A percentile compares a stretch with the other conserved stretches of the same genome.
These are phyloP conservation scores for Epichloe elymi DNA, from an alignment of 2,329 filamentous ascomycete genomes.

Conservation along the genomic window DNA sequence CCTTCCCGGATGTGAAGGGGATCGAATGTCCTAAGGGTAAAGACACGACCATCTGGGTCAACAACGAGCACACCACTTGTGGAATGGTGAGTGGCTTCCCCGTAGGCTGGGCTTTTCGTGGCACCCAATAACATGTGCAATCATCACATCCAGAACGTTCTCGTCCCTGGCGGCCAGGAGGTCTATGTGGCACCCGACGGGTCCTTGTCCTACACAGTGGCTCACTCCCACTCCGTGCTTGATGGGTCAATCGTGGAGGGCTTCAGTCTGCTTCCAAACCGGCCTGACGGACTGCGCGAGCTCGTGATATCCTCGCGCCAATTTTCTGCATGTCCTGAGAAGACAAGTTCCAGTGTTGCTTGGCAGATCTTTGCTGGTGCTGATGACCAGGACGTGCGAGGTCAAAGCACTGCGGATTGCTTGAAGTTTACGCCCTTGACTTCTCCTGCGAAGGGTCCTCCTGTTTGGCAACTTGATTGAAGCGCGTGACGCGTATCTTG, in stretches of 20 bases:
- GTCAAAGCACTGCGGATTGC: no score
- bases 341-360: background rate
- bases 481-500: no score
- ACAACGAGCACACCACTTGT: background rate
- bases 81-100: background rate
- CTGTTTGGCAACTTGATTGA: no score
- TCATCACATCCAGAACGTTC: conserved; percentile 10
- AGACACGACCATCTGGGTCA: background rate
- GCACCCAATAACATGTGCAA: conserved; percentile 2
- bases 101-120: no score
- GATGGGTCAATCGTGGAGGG: no score
- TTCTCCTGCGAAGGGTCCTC: no score
- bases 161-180: background rate
- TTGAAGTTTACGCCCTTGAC: no score
- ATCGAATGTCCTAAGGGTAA: background rate
- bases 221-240: background rate
- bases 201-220: background rate
- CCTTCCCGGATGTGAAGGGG: no score
- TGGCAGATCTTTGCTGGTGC: background rate
- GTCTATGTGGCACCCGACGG: background rate
- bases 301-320: background rate
- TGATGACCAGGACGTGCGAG: no score
- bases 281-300: background rate
- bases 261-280: background rate
- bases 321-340: background rate